Conservation (phyloP, 2,329 filamentous ascomycete species). For the Catunica adiposa region DNA sequence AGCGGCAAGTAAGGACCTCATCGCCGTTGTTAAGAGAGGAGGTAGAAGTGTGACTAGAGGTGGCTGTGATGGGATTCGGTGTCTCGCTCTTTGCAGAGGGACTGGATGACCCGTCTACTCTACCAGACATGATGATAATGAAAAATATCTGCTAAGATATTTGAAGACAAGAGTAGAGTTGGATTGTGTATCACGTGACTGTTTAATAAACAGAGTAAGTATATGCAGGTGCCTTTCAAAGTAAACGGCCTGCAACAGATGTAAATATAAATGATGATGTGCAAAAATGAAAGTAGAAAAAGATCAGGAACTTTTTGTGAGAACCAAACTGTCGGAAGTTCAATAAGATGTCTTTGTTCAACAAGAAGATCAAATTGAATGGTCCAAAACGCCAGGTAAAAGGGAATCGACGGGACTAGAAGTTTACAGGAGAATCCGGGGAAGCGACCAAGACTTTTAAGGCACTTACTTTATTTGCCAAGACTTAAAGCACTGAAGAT, state of each 20-base stretch:
- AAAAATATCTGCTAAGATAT: neutral
- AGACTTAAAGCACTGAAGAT: neutral
- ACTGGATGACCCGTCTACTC: slow-evolving; percentile 19
- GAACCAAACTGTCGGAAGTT: neutral
- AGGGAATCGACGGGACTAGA: neutral
- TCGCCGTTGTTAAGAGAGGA: slow-evolving; percentile 23
- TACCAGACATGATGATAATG: slow-evolving; percentile 12
- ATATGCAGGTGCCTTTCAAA: neutral
- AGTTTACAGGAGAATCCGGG: slow-evolving; percentile 5
- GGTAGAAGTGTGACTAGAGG: slow-evolving; percentile 26
- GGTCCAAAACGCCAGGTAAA: neutral
- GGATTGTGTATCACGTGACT: neutral
- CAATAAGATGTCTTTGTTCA: neutral
- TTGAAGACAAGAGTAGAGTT: neutral
- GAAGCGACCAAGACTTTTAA: slow-evolving; percentile 14
- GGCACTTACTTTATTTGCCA: slow-evolving; percentile 10
- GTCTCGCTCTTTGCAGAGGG: slow-evolving; percentile 36
- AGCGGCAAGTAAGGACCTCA: slow-evolving; percentile 44
- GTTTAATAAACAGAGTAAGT: neutral
- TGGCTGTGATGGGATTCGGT: slow-evolving; percentile 33
- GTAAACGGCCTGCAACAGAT: neutral
- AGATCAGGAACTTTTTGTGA: neutral
- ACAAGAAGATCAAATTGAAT: slow-evolving; percentile 4
- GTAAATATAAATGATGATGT: neutral
- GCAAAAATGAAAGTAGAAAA: neutral